A percentile compares a stretch with the other conserved stretches of the same genome.
phyloP scores from a whole-genome alignment of 768 basidiomycete species.

The Hirschioporus abietinus region DNA sequence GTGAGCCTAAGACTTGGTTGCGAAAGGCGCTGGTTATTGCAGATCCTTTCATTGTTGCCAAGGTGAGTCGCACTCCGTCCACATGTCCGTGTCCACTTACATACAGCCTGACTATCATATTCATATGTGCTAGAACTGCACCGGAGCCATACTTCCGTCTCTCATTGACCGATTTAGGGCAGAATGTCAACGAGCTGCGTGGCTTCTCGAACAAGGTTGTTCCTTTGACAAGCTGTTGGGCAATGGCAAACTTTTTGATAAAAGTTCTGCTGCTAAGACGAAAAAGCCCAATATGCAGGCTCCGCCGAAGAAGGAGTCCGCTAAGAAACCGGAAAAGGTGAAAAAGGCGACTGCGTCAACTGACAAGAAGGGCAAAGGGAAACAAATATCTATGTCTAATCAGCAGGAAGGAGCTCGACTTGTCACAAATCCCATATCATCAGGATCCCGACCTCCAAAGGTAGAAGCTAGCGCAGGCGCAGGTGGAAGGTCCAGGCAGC shows the following conservation, averaged over 20 bases:
- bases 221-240: background rate
- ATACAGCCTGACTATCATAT: background rate
- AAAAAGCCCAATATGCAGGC: background rate
- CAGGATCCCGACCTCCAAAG: no score
- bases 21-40: constrained; percentile 22
- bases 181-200: background rate
- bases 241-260: background rate
- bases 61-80: constrained; percentile 24
- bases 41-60: constrained; percentile 37
- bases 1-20: constrained; percentile 3
- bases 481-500: no score
- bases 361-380: background rate
- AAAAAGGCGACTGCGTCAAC: background rate
- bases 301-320: background rate
- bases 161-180: background rate
- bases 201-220: background rate
- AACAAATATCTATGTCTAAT: background rate
- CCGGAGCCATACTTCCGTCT: background rate
- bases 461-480: no score
- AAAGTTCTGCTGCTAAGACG: background rate
- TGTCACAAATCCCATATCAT: no score
- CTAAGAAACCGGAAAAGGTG: background rate
- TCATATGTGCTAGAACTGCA: background rate
- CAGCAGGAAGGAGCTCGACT: background rate
- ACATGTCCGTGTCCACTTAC: background rate